Percentiles rank a stretch among this genome's conserved stretches.
Conservation (phyloP, 768 basidiomycete genomes). For the Tulasnella sp. region DNA sequence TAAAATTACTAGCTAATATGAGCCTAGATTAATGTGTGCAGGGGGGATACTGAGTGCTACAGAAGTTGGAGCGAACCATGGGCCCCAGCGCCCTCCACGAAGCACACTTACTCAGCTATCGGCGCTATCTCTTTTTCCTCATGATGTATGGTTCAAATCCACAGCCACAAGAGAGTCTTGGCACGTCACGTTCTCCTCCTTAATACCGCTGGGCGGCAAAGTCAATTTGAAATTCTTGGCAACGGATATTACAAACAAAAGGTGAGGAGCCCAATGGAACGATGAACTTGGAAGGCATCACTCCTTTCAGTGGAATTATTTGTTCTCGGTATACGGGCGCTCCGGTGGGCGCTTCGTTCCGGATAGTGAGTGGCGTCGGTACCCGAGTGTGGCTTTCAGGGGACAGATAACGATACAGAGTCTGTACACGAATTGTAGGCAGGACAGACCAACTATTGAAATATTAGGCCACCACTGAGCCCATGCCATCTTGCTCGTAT, state of each 20-base stretch:
- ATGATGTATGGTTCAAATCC: not conserved
- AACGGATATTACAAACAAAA: not conserved
- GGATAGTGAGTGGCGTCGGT: not conserved
- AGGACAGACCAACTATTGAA: not conserved
- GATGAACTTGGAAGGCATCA: not conserved
- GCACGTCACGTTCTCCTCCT: not conserved
- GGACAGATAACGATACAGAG: not conserved
- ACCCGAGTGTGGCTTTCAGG: not conserved
- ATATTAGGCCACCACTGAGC: not conserved
- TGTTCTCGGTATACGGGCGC: not conserved
- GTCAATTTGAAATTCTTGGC: not conserved
- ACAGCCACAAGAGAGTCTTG: not conserved
- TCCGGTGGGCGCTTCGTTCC: not conserved
- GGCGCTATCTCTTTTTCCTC: too few species aligned
- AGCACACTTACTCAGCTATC: too few species aligned
- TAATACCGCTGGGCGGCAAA: not conserved
- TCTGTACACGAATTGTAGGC: not conserved
- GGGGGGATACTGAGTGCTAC: too few species aligned
- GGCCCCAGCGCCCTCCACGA: too few species aligned
- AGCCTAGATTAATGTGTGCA: too few species aligned
- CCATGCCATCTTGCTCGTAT: too few species aligned
- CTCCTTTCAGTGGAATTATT: not conserved
- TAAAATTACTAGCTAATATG: too few species aligned
- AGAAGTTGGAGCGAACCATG: too few species aligned
- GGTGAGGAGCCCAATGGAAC: not conserved